These are phyloP conservation scores for Myriosclerotinia scirpicola DNA, from an alignment of 2,329 filamentous ascomycete species.

Conservation along the genomic window DNA sequence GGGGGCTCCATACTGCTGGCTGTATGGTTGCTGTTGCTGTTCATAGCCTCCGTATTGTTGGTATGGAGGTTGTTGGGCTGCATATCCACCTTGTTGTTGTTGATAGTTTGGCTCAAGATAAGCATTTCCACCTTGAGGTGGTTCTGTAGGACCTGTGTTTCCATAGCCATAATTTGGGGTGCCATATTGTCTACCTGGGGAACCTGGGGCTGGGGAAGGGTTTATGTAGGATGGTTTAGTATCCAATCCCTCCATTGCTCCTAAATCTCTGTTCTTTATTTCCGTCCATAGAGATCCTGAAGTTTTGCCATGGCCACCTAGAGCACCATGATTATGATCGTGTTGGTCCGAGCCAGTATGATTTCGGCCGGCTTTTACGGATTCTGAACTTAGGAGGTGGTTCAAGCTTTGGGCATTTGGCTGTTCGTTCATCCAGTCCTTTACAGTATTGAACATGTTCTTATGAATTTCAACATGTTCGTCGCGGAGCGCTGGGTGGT, in stretches of 20 bases:
- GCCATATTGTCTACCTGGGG: conserved; percentile 27
- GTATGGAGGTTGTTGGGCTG: conserved; percentile 25
- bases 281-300: conserved; percentile 61
- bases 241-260: conserved; percentile 54
- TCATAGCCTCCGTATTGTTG: conserved; percentile 20
- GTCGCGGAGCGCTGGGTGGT: conserved; percentile 83
- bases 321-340: conserved; percentile 38
- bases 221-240: conserved; percentile 39
- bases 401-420: conserved; percentile 69
- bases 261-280: conserved; percentile 58
- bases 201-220: conserved; percentile 32
- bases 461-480: conserved; percentile 75
- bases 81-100: conserved; percentile 27
- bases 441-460: conserved; percentile 85
- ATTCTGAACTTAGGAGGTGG: conserved; percentile 75
- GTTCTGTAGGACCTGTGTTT: conserved; percentile 28
- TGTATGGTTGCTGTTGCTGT: conserved; percentile 26
- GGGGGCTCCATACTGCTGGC: conserved; percentile 24
- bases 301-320: conserved; percentile 55
- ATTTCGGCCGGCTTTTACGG: conserved; percentile 80
- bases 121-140: conserved; percentile 28
- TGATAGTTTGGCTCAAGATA: conserved; percentile 33
- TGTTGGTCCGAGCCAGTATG: conserved; percentile 53
- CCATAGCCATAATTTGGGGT: conserved; percentile 37
- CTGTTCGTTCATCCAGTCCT: conserved; percentile 73